Conservation (phyloP, 2,329 filamentous ascomycete genomes). For the Talaromyces albobiverticillius region DNA sequence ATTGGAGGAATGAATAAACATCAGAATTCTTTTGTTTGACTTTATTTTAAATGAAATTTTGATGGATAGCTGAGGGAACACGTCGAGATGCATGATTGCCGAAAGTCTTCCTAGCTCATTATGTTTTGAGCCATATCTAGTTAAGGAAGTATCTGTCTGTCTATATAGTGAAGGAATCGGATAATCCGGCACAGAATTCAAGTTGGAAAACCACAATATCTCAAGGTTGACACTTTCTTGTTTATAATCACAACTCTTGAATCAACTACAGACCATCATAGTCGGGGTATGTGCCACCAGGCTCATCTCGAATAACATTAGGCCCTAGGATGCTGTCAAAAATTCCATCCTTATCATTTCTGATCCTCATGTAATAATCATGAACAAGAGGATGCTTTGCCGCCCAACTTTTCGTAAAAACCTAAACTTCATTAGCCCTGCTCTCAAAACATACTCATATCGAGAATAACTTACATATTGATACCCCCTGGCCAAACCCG, state of each 20-base stretch:
- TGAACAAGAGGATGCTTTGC: constrained; percentile 3
- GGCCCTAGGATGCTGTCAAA: not conserved
- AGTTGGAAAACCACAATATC: too few relatives aligned
- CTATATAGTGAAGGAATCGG: too few relatives aligned
- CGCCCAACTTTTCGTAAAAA: constrained; percentile 5
- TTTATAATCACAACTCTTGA: not conserved
- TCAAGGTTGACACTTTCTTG: not conserved
- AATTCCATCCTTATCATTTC: not conserved
- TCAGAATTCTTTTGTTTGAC: not conserved
- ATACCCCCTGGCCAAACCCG: constrained; percentile 4
- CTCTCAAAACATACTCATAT: too few relatives aligned
- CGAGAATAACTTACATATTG: constrained; percentile 1
- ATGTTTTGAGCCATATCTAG: too few relatives aligned
- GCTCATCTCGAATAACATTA: constrained; percentile 4
- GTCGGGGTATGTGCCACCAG: constrained; percentile 5
- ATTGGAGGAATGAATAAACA: not conserved
- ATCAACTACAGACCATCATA: not conserved
- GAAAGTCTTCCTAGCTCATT: too few relatives aligned
- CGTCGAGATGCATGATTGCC: too few relatives aligned
- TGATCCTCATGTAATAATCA: constrained; percentile 3
- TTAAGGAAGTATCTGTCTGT: too few relatives aligned
- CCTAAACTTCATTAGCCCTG: not conserved
- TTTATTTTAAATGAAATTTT: not conserved
- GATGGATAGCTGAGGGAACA: too few relatives aligned
- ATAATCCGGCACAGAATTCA: too few relatives aligned